A percentile compares a stretch with the other conserved stretches of the same genome.
These are phyloP conservation scores for Amauroascus verrucosus DNA, from an alignment of 2,329 filamentous ascomycete species.

Conservation along the genomic window DNA sequence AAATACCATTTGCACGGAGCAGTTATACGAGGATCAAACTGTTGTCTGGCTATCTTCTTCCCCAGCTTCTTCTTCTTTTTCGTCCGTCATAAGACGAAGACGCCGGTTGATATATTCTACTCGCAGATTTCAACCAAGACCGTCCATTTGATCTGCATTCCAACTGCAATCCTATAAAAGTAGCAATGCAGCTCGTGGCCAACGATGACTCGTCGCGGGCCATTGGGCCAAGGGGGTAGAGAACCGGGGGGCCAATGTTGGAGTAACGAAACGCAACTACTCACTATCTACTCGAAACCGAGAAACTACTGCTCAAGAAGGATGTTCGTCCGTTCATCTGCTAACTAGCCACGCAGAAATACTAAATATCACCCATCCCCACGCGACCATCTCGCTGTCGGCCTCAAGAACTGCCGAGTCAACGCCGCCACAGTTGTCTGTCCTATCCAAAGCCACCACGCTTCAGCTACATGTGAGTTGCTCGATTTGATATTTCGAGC, in stretches of 20 bases:
- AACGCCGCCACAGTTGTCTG: too few relatives aligned
- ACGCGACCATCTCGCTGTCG: background rate
- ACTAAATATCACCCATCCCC: background rate
- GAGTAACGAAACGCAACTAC: background rate
- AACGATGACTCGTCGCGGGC: conserved; percentile 3
- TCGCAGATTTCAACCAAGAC: background rate
- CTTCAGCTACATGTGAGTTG: background rate
- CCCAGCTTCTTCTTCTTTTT: too few relatives aligned
- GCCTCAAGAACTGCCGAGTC: too few relatives aligned
- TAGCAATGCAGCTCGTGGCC: conserved; percentile 6
- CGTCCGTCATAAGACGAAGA: too few relatives aligned
- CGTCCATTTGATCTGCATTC: conserved; percentile 2
- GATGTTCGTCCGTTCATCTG: conserved; percentile 1
- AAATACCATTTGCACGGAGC: background rate
- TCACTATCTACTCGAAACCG: background rate
- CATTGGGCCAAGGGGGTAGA: background rate
- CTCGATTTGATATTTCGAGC: background rate
- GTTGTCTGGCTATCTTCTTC: background rate
- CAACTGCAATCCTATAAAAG: background rate
- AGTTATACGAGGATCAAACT: background rate
- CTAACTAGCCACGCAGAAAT: background rate
- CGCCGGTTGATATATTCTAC: background rate
- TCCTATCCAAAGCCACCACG: conserved; percentile 9
- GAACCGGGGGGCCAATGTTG: background rate
- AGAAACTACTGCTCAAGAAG: background rate